phyloP scores from a whole-genome alignment of 106 monocot species.

The Platanthera guangdongensis region DNA sequence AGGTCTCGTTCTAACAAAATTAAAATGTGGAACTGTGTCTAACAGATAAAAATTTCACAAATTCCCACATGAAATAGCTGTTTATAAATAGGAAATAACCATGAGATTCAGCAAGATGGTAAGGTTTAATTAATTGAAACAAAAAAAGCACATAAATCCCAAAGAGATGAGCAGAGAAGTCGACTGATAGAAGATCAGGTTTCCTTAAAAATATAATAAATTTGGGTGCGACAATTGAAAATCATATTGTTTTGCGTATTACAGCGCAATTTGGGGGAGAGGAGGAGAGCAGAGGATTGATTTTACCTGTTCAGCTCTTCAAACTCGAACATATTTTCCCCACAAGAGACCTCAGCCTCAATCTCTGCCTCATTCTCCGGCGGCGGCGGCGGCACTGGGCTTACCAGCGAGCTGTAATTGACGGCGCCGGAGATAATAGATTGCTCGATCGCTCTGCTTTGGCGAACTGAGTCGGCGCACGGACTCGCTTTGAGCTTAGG shows the following conservation, averaged over 20 bases:
- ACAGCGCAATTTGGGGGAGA: neutral
- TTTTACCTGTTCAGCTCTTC: slow-evolving; percentile 4
- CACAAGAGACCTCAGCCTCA: slow-evolving; percentile 20
- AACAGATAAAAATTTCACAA: neutral
- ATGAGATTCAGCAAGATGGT: neutral
- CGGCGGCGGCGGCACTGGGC: too few species aligned
- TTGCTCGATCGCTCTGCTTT: neutral
- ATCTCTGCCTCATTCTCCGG: slow-evolving; percentile 3
- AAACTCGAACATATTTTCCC: slow-evolving; percentile 15
- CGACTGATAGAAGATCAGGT: neutral
- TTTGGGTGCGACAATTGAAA: neutral
- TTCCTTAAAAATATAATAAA: neutral
- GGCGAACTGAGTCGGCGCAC: neutral
- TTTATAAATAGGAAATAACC: neutral
- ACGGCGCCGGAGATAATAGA: neutral
- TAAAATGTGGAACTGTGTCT: neutral
- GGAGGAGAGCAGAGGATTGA: neutral
- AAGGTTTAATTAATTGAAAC: neutral
- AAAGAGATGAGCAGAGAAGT: too few species aligned
- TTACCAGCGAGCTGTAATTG: neutral
- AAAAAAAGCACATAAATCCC: too few species aligned
- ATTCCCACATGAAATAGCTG: neutral
- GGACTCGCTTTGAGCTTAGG: neutral
- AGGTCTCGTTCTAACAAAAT: neutral
- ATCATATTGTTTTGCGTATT: neutral